Conservation (phyloP, 495 filamentous ascomycete species). For the Pseudoneurospora amorphoporcata region DNA sequence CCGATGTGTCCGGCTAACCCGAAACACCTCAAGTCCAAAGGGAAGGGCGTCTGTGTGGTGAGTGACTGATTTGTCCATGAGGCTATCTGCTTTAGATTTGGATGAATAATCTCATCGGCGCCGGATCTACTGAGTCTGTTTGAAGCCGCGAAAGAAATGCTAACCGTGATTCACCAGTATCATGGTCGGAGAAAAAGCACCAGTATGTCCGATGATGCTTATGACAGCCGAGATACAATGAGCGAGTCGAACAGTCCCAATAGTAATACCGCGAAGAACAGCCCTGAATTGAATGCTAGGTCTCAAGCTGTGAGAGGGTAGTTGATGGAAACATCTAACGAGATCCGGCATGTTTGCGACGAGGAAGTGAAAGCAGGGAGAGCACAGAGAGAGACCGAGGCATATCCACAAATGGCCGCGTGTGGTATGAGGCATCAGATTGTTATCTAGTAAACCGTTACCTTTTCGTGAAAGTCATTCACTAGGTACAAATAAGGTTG, state of each 20-base stretch:
- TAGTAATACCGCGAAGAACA: background rate
- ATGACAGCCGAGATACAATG: background rate
- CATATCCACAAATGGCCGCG: background rate
- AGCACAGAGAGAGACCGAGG: background rate
- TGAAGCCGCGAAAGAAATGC: background rate
- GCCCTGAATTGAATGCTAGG: background rate
- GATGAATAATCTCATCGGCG: background rate
- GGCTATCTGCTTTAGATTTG: background rate
- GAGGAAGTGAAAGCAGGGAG: background rate
- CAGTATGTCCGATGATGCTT: background rate
- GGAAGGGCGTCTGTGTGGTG: conserved; percentile 45
- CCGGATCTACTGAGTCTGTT: background rate
- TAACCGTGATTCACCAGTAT: background rate
- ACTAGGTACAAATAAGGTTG: background rate
- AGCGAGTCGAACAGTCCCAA: background rate
- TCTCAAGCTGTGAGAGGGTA: background rate
- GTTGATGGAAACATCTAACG: background rate
- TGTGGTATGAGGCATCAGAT: background rate
- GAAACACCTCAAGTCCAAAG: conserved; percentile 41
- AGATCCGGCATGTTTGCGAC: background rate
- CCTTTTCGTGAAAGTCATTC: background rate
- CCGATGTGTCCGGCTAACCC: conserved; percentile 53
- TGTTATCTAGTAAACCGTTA: background rate
- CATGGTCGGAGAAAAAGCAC: background rate
- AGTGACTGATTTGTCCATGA: background rate